phyloP scores from a whole-genome alignment of 805 yeast species.

The Osmozyma mogii region DNA sequence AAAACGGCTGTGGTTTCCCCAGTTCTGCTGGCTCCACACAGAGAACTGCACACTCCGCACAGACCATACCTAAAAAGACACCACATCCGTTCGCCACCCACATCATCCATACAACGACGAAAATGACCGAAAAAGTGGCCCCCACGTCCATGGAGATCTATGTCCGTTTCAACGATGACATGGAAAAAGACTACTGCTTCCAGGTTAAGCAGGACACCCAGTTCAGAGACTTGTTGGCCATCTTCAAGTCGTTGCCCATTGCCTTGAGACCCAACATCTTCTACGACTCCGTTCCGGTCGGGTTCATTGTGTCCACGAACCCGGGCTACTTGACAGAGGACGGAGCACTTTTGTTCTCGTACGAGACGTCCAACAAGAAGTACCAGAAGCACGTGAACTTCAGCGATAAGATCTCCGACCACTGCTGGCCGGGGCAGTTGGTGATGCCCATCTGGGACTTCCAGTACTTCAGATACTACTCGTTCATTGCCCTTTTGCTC shows the following conservation, averaged over 20 bases:
- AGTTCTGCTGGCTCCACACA: too few relatives aligned
- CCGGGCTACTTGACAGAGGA: slow-evolving; percentile 82
- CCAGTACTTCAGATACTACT: slow-evolving; percentile 35
- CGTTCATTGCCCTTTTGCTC: slow-evolving; percentile 33
- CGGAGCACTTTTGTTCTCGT: slow-evolving; percentile 69
- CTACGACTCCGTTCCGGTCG: slow-evolving; percentile 55
- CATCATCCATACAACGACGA: too few relatives aligned
- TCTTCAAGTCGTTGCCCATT: slow-evolving; percentile 63
- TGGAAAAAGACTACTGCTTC: slow-evolving; percentile 86
- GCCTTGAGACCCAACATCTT: slow-evolving; percentile 76
- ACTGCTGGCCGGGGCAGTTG: slow-evolving; percentile 86
- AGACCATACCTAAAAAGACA: too few relatives aligned
- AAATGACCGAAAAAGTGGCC: too few relatives aligned
- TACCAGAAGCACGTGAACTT: slow-evolving; percentile 37
- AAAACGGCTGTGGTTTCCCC: too few relatives aligned
- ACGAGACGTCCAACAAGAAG: slow-evolving; percentile 41
- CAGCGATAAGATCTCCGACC: slow-evolving; percentile 46
- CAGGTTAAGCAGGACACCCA: slow-evolving; percentile 53
- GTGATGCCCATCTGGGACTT: slow-evolving; percentile 65
- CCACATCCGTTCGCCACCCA: too few relatives aligned
- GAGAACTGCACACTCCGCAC: too few relatives aligned
- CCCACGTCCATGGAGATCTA: slow-evolving; percentile 56
- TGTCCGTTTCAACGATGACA: slow-evolving; percentile 77
- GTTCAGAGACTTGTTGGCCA: slow-evolving; percentile 49
- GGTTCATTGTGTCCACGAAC: slow-evolving; percentile 50